Conservation (phyloP, 1,284 basidiomycete genomes). For the Phellinidium pouzarii region DNA sequence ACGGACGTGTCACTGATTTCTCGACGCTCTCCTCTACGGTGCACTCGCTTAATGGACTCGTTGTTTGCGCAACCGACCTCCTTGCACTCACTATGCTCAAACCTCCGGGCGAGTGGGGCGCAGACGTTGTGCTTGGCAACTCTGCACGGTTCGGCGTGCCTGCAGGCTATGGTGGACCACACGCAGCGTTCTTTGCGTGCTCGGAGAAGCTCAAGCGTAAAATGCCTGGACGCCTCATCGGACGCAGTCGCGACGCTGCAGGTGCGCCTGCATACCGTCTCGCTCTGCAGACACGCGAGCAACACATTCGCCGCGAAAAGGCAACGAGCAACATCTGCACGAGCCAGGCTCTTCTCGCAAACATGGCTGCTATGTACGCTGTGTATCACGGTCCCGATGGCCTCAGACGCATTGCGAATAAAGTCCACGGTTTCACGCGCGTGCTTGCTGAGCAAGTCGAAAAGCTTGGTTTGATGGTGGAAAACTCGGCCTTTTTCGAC, state of each 20-base stretch:
- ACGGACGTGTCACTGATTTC: constrained; percentile 83
- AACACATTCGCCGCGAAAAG: constrained; percentile 94
- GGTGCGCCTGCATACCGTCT: constrained; percentile 89
- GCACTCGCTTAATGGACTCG: constrained; percentile 73
- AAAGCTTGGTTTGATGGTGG: constrained; percentile 62
- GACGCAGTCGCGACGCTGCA: constrained; percentile 78
- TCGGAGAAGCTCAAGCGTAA: constrained; percentile 91
- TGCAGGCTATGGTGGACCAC: constrained; percentile 85
- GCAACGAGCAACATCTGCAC: constrained; percentile 95
- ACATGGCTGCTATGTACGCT: constrained; percentile 97
- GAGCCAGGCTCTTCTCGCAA: constrained; percentile 88
- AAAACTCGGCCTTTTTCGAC: constrained; percentile 81
- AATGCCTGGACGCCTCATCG: constrained; percentile 95
- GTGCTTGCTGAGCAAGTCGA: constrained; percentile 70
- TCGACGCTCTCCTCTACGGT: constrained; percentile 57
- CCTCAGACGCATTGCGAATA: constrained; percentile 79
- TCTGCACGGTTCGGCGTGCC: constrained; percentile 94
- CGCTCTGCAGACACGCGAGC: constrained; percentile 92
- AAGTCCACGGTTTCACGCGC: constrained; percentile 86
- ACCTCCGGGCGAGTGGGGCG: constrained; percentile 98
- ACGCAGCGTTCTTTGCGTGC: constrained; percentile 95
- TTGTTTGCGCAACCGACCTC: constrained; percentile 87
- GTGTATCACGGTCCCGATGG: constrained; percentile 94
- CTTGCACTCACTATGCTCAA: constrained; percentile 90
- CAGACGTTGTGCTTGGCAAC: constrained; percentile 93